Percentiles rank a stretch among this genome's conserved stretches.
These are phyloP conservation scores for Sextonia rubra DNA, from an alignment of 164 flowering plant species.

Conservation along the genomic window DNA sequence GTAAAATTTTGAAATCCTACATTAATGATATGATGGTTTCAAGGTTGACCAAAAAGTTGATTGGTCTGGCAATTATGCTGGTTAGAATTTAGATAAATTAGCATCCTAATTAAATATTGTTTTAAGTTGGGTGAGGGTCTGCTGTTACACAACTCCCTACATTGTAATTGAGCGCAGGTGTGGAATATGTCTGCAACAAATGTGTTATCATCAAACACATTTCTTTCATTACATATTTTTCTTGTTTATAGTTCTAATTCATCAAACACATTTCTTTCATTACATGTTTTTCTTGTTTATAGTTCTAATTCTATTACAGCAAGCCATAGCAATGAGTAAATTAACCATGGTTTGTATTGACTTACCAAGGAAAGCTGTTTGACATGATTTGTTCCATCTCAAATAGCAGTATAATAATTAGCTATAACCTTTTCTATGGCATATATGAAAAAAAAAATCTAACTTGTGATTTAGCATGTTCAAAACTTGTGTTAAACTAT, in stretches of 20 bases:
- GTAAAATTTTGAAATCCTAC: slow-evolving; percentile 25
- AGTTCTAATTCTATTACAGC: no score
- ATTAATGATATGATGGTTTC: not conserved
- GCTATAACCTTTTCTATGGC: not conserved
- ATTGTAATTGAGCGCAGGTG: no score
- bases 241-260: no score
- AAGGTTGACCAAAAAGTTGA: not conserved
- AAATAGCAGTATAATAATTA: no score
- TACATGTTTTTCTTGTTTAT: no score
- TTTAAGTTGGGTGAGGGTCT: not conserved
- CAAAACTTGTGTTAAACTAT: not conserved
- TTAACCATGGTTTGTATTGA: not conserved
- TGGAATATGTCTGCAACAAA: no score
- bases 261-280: no score
- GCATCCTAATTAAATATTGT: not conserved
- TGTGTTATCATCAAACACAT: no score
- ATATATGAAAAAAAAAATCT: no score
- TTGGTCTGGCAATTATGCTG: not conserved
- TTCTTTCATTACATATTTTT: no score
- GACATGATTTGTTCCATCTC: not conserved
- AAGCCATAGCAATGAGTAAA: not conserved
- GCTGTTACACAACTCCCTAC: no score
- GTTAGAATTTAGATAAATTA: not conserved
- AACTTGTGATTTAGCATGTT: not conserved
- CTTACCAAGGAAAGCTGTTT: not conserved